A percentile compares a stretch with the other conserved stretches of the same genome.
Conservation (phyloP, 305 asterid species). For the Solanum hybrid region DNA sequence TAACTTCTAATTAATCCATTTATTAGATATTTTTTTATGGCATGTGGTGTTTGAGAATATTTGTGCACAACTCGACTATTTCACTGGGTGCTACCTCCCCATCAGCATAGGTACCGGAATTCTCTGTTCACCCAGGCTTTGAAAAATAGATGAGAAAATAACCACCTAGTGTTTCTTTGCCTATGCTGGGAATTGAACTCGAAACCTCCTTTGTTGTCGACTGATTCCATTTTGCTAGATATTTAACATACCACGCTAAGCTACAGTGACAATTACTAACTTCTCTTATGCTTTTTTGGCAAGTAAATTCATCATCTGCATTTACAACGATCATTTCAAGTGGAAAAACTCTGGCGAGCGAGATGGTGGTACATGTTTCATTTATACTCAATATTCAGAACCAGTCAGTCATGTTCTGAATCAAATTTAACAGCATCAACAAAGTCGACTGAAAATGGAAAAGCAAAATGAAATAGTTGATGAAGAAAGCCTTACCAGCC, state of each 20-base stretch:
- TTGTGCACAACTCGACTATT: not conserved
- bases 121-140: not conserved
- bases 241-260: not conserved
- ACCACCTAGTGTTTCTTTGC: not conserved
- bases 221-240: not conserved
- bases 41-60: not conserved
- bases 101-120: not conserved
- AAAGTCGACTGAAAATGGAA: not conserved
- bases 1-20: not conserved
- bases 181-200: not conserved
- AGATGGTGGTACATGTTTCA: not conserved
- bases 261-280: not conserved
- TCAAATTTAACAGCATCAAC: not conserved
- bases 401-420: not conserved
- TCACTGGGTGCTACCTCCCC: not conserved
- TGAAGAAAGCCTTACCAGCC: slow-evolving; percentile 40
- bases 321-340: not conserved
- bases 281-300: not conserved
- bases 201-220: not conserved
- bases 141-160: not conserved
- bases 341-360: not conserved
- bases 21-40: not conserved
- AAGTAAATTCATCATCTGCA: not conserved
- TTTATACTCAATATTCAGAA: not conserved
- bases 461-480: not conserved